These are phyloP conservation scores for Xylaria bambusicola DNA, from an alignment of 495 filamentous ascomycete genomes.

Conservation along the genomic window DNA sequence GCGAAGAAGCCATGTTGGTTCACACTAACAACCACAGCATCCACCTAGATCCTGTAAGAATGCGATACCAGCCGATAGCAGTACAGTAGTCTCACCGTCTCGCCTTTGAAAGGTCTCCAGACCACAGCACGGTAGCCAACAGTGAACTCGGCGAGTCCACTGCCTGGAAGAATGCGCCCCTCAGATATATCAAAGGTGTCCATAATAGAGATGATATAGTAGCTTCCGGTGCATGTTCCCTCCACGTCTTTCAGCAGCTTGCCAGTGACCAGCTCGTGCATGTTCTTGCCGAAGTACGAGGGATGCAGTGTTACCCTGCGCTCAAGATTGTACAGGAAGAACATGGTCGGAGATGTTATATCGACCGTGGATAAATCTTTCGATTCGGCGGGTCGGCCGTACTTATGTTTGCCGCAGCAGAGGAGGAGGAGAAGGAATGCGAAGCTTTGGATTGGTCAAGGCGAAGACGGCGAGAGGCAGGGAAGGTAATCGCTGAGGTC, in stretches of 20 bases:
- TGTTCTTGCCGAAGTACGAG: constrained; percentile 90
- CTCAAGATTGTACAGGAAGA: constrained; percentile 95
- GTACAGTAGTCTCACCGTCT: constrained; percentile 68
- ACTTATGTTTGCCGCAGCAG: constrained; percentile 5
- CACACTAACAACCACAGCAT: constrained; percentile 86
- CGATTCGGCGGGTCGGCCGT: neutral
- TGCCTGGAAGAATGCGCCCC: constrained; percentile 86
- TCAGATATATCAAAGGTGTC: constrained; percentile 90
- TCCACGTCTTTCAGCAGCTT: constrained; percentile 90
- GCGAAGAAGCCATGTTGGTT: constrained; percentile 92
- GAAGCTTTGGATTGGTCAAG: neutral
- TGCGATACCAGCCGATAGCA: neutral
- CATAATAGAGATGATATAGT: constrained; percentile 96
- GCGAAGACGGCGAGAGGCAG: neutral
- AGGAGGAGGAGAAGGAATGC: neutral
- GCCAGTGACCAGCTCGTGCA: constrained; percentile 82
- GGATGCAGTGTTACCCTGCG: constrained; percentile 91
- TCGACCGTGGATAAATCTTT: constrained; percentile 7
- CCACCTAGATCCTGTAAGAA: constrained; percentile 61
- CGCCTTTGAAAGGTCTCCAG: constrained; percentile 94
- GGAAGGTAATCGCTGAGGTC: neutral
- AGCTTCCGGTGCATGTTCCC: constrained; percentile 86
- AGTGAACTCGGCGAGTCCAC: constrained; percentile 88
- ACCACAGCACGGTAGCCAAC: constrained; percentile 94
- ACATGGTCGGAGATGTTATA: constrained; percentile 60